Evolutionary conservation across 169 alveolate species (phyloP), one percentile per base, ranked within the genome.

Genomic region (Plasmodium inui): DNA sequence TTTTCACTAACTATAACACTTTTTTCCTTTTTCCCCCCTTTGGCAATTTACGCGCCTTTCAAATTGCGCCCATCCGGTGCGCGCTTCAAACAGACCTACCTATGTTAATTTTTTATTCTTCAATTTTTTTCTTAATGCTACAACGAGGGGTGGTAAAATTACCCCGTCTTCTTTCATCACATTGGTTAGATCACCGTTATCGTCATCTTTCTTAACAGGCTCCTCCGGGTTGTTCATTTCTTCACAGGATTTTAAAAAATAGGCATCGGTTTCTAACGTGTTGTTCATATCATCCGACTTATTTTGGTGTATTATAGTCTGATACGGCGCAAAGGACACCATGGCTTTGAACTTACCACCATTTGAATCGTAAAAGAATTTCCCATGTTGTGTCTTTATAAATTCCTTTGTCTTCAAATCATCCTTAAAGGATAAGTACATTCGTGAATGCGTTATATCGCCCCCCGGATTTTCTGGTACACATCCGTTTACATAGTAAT

Each of bases 381-480:
- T 89, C 17, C 94, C 94, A 78, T 89, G 41, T 53, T 89, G 94
- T 50, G 90, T 89, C 67, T 37, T 89, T 41, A 89, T 89, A 50
- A 89, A 89, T 30, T 89, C 94, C 14, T 89, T 85, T 61, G 94
- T 89, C 82, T 89, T 89, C 74, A 89, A 39, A 89, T 89, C 88
- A 89, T 89, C 94, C 50, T 89, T 89, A 89, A 89, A 89, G 73
- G 94, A 89, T 89, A 89, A 89, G 71, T 89, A 89, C 81, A 89
- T 89, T 61, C 94, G 90, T 22, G 94, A 89, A 79, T 89, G 67
- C 1, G 46, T 89, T 10, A 89, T 89, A 79, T 89, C 94, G 41
- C 34, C 72, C 19, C 79, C n/a, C 14, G 89, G 44, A 79, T 89
- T 39, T 50, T 79, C 79, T 78, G 83, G 82, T 61, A 57, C 37